Evolutionary conservation across 2,329 filamentous ascomycete genomes (phyloP).

Genomic region (Talaromyces amestolkiae): DNA sequence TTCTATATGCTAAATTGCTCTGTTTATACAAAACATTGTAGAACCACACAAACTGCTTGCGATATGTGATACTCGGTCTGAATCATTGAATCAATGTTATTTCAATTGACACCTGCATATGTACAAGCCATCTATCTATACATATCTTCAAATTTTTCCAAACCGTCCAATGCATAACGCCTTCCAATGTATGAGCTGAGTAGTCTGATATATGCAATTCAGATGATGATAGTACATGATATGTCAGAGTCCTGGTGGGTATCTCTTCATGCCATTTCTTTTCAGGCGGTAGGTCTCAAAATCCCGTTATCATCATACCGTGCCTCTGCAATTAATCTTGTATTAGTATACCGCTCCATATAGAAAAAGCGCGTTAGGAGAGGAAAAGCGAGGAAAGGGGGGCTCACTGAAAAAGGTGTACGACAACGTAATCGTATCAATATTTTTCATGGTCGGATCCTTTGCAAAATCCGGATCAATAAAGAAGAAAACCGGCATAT

Average conservation of each 20-base stretch:
- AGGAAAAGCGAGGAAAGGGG: no score
- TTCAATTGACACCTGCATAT: not conserved
- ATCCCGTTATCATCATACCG: constrained; percentile 80
- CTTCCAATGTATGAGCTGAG: constrained; percentile 14
- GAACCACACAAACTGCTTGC: not conserved
- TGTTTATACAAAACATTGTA: not conserved
- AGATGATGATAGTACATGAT: not conserved
- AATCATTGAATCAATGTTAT: not conserved
- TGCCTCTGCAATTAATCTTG: constrained; percentile 57
- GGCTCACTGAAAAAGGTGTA: constrained; percentile 96
- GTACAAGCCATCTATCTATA: not conserved
- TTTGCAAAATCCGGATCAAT: constrained; percentile 92
- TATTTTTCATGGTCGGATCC: constrained; percentile 86
- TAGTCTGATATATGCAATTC: constrained; percentile 4
- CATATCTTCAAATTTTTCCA: not conserved
- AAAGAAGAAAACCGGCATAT: constrained; percentile 99
- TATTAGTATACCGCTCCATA: not conserved
- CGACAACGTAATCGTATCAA: constrained; percentile 91
- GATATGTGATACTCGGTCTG: not conserved
- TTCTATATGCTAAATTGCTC: not conserved
- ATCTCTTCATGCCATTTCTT: constrained; percentile 15
- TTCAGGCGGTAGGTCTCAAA: constrained; percentile 55
- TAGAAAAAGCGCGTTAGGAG: no score
- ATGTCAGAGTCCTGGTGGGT: not conserved
- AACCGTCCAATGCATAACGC: constrained; percentile 15